Percentiles rank a stretch among this genome's conserved stretches.
These are phyloP conservation scores for Apostasia ramifera DNA, from an alignment of 106 monocot genomes.

Conservation along the genomic window DNA sequence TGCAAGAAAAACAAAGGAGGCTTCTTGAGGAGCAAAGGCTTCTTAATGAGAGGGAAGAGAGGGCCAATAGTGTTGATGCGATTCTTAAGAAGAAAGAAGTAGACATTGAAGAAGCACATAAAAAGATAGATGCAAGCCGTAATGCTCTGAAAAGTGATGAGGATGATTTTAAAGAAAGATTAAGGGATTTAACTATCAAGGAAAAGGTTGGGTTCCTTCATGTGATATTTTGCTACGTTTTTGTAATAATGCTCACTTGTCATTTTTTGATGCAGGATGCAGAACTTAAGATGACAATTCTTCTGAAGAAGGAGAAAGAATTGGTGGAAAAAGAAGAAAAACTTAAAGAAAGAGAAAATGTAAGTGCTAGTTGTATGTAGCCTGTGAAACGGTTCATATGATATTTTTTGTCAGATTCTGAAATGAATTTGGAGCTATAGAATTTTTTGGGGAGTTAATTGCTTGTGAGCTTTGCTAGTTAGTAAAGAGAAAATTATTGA, in stretches of 20 bases:
- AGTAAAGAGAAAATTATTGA: too few relatives aligned
- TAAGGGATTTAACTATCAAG: slow-evolving; percentile 38
- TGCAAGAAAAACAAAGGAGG: slow-evolving; percentile 79
- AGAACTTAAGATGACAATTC: slow-evolving; percentile 22
- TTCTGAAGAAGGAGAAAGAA: slow-evolving; percentile 49
- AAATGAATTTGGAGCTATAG: too few relatives aligned
- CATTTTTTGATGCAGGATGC: slow-evolving; percentile 28
- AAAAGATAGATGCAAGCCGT: slow-evolving; percentile 24
- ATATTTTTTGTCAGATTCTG: too few relatives aligned
- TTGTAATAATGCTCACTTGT: not conserved
- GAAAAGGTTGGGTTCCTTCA: slow-evolving; percentile 61
- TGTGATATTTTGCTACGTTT: not conserved
- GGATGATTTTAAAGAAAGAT: slow-evolving; percentile 43
- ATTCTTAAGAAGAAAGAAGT: slow-evolving; percentile 55
- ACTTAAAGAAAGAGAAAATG: slow-evolving; percentile 51
- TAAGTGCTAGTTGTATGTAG: slow-evolving; percentile 14
- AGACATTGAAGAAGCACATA: slow-evolving; percentile 59
- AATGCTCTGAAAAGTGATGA: slow-evolving; percentile 63
- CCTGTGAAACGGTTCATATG: not conserved
- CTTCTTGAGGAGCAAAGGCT: slow-evolving; percentile 71
- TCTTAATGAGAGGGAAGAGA: slow-evolving; percentile 78
- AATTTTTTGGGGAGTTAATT: too few relatives aligned
- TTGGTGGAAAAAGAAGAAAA: slow-evolving; percentile 44
- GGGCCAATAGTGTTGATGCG: slow-evolving; percentile 45
- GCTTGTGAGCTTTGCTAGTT: too few relatives aligned